Percentiles rank a stretch among this genome's conserved stretches.
Conservation (phyloP, 352 stramenopile species). For the Globisporangium megalacanthum region DNA sequence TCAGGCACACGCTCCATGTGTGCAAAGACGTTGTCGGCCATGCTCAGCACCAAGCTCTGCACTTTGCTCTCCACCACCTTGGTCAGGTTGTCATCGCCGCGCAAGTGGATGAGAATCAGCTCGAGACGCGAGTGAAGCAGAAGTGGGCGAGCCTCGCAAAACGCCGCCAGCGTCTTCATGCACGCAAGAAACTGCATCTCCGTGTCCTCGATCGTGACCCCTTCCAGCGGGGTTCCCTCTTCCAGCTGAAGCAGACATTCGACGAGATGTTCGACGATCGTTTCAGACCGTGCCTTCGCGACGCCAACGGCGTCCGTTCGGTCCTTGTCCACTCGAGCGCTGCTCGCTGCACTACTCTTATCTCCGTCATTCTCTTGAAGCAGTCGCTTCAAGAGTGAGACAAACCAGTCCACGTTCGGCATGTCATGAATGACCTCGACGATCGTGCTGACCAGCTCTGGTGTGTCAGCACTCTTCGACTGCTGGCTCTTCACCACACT, state of each 20-base stretch:
- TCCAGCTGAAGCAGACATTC: conserved; percentile 65
- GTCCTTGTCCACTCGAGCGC: conserved; percentile 26
- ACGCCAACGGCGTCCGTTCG: conserved; percentile 43
- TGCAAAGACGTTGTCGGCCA: conserved; percentile 55
- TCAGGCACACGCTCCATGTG: conserved; percentile 43
- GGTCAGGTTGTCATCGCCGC: conserved; percentile 43
- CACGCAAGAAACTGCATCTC: conserved; percentile 70
- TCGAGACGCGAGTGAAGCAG: conserved; percentile 60
- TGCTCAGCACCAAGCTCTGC: conserved; percentile 54
- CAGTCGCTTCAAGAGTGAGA: conserved; percentile 57
- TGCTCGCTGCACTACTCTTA: conserved; percentile 10
- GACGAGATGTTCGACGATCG: conserved; percentile 63
- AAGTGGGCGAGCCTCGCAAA: conserved; percentile 63
- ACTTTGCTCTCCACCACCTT: conserved; percentile 53
- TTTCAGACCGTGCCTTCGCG: conserved; percentile 44
- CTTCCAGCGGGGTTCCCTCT: conserved; percentile 50
- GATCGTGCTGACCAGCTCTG: conserved; percentile 57
- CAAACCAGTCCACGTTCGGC: conserved; percentile 67
- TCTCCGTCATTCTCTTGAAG: conserved; percentile 25
- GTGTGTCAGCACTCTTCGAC: conserved; percentile 57
- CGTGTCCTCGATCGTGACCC: conserved; percentile 43
- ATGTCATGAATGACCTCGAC: conserved; percentile 76
- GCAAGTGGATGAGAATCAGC: conserved; percentile 68
- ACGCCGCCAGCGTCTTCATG: conserved; percentile 68
- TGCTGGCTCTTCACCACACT: conserved; percentile 61